These are phyloP conservation scores for Hypoxylon rubiginosum DNA, from an alignment of 2,329 filamentous ascomycete species.

Conservation along the genomic window DNA sequence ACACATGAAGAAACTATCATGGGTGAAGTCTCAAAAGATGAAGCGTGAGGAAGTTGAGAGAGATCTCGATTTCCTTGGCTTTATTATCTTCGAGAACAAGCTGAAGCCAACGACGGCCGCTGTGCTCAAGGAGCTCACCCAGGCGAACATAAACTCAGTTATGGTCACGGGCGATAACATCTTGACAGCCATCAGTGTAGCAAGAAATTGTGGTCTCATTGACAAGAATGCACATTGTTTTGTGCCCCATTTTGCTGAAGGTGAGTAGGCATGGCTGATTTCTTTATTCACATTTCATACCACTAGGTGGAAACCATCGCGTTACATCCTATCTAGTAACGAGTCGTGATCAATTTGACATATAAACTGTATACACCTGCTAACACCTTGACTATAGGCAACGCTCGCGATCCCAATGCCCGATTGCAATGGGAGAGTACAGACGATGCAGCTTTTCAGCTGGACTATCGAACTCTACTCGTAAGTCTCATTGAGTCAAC, in stretches of 20 bases:
- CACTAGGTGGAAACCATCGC: too few relatives aligned
- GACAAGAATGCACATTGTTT: slow-evolving; percentile 89
- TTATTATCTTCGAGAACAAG: slow-evolving; percentile 99
- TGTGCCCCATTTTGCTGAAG: slow-evolving; percentile 87
- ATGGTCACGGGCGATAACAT: slow-evolving; percentile 99
- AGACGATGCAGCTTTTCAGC: slow-evolving; percentile 82
- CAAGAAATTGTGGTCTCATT: slow-evolving; percentile 88
- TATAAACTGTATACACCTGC: slow-evolving; percentile 4
- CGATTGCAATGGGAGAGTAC: slow-evolving; percentile 92
- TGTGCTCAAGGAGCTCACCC: slow-evolving; percentile 84
- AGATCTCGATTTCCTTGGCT: slow-evolving; percentile 88
- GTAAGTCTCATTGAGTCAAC: slow-evolving; percentile 57
- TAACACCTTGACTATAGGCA: slow-evolving; percentile 60
- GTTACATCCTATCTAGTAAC: too few relatives aligned
- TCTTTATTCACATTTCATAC: too few relatives aligned
- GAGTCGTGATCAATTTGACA: background rate
- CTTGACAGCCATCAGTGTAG: slow-evolving; percentile 94
- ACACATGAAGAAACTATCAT: slow-evolving; percentile 87
- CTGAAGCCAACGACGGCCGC: slow-evolving; percentile 87
- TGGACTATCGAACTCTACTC: slow-evolving; percentile 83
- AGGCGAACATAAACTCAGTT: slow-evolving; percentile 87
- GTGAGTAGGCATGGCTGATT: slow-evolving; percentile 55
- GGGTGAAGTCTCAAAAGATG: slow-evolving; percentile 97
- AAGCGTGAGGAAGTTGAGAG: slow-evolving; percentile 86
- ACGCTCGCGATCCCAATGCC: slow-evolving; percentile 79